phyloP scores from a whole-genome alignment of 2,329 filamentous ascomycete species.

The Curvularia spicifera region DNA sequence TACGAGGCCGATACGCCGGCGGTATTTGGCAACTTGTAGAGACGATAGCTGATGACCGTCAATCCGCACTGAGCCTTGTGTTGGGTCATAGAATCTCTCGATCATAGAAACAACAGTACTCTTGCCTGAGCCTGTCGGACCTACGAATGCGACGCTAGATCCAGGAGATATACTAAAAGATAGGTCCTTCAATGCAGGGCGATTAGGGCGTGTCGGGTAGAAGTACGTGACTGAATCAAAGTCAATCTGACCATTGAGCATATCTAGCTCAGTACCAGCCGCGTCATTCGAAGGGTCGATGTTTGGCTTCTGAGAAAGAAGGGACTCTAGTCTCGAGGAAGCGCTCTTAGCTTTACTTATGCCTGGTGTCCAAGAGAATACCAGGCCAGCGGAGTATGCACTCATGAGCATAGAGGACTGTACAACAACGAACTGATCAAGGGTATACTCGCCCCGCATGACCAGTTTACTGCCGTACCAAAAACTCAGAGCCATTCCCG shows the following conservation, averaged over 20 bases:
- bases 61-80: constrained; percentile 69
- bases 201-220: not conserved
- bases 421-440: constrained; percentile 48
- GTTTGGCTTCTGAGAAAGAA: no score
- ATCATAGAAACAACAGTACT: constrained; percentile 70
- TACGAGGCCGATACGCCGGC: constrained; percentile 53
- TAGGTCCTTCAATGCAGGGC: no score
- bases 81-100: constrained; percentile 72
- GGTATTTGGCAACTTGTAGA: constrained; percentile 47
- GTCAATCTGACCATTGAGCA: not conserved
- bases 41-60: constrained; percentile 47
- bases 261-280: no score
- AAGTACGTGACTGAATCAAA: not conserved
- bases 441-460: constrained; percentile 56
- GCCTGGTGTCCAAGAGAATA: constrained; percentile 56
- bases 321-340: no score
- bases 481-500: constrained; percentile 66
- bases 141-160: constrained; percentile 65
- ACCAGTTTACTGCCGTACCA: constrained; percentile 57
- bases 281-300: no score
- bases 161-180: no score
- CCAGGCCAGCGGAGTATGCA: constrained; percentile 45
- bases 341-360: constrained; percentile 41
- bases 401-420: constrained; percentile 19
- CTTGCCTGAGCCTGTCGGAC: constrained; percentile 72